Percentiles rank a stretch among this genome's conserved stretches.
Evolutionary conservation across 2,329 filamentous ascomycete genomes (phyloP).

Genomic region (Fusarium tanahbumbuense): DNA sequence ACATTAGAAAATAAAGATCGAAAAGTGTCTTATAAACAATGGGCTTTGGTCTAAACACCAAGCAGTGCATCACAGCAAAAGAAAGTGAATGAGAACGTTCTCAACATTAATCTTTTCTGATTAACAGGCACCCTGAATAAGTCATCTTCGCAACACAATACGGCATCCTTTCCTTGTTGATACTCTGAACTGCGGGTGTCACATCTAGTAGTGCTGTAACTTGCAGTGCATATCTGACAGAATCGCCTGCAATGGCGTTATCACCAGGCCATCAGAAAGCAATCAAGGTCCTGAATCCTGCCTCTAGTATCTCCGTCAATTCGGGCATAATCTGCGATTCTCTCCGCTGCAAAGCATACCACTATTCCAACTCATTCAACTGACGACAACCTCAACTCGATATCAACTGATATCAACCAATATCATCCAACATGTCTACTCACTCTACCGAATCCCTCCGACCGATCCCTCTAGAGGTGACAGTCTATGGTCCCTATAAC

Average conservation of each 20-base stretch:
- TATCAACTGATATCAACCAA: background rate
- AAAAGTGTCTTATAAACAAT: background rate
- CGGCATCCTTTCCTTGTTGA: background rate
- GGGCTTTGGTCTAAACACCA: conserved; percentile 6
- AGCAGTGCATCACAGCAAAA: background rate
- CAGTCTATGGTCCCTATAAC: conserved; percentile 61
- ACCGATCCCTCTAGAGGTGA: conserved; percentile 61
- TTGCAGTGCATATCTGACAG: conserved; percentile 1
- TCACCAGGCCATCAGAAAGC: background rate
- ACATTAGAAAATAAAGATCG: background rate
- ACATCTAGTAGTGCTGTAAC: conserved; percentile 11
- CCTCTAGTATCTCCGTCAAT: background rate
- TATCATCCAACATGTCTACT: conserved; percentile 13
- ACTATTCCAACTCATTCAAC: background rate
- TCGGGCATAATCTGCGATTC: background rate
- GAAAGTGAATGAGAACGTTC: background rate
- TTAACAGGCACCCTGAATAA: background rate
- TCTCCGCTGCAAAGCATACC: background rate
- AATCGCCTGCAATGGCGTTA: conserved; percentile 3
- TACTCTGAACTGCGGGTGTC: conserved; percentile 8
- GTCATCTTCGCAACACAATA: background rate
- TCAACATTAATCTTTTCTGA: background rate
- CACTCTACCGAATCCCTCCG: background rate
- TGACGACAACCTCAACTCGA: background rate
- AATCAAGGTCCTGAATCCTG: background rate